A percentile compares a stretch with the other conserved stretches of the same genome.
phyloP scores from a whole-genome alignment of 177 flowering plant genomes.

The Tripterygium wilfordii region DNA sequence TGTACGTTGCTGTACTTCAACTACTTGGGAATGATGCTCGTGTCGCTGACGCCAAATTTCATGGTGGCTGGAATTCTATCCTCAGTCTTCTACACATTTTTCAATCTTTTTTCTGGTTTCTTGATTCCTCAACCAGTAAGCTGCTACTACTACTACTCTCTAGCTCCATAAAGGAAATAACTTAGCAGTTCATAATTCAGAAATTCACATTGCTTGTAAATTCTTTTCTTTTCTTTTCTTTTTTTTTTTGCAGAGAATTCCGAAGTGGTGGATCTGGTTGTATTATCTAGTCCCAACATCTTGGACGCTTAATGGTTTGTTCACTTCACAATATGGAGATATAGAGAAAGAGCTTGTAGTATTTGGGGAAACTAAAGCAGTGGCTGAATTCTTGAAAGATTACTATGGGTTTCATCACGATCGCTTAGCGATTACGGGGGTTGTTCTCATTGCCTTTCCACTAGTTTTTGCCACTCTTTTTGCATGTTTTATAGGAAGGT shows the following conservation, averaged over 20 bases:
- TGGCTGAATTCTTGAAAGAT: conserved; percentile 35
- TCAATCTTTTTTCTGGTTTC: too few relatives aligned
- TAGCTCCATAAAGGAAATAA: too few relatives aligned
- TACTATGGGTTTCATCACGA: conserved; percentile 45
- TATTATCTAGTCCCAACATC: conserved; percentile 44
- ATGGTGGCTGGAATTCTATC: too few relatives aligned
- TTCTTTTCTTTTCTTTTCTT: background rate
- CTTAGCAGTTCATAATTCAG: too few relatives aligned
- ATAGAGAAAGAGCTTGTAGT: conserved; percentile 24
- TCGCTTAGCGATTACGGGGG: conserved; percentile 28
- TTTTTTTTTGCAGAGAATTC: conserved; percentile 35
- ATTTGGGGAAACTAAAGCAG: conserved; percentile 41
- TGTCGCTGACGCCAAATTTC: too few relatives aligned
- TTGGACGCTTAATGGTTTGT: conserved; percentile 46
- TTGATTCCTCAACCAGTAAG: too few relatives aligned
- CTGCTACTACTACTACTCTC: too few relatives aligned
- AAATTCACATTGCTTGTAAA: too few relatives aligned
- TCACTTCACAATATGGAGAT: conserved; percentile 63
- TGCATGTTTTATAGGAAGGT: conserved; percentile 15
- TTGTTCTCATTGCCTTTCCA: conserved; percentile 30
- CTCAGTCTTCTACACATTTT: too few relatives aligned
- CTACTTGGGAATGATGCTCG: too few relatives aligned
- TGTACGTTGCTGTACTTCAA: too few relatives aligned
- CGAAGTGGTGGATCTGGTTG: conserved; percentile 61
- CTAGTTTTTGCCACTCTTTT: conserved; percentile 35